Conservation (phyloP, 1,284 basidiomycete genomes). For the Naganishia cerealis region DNA sequence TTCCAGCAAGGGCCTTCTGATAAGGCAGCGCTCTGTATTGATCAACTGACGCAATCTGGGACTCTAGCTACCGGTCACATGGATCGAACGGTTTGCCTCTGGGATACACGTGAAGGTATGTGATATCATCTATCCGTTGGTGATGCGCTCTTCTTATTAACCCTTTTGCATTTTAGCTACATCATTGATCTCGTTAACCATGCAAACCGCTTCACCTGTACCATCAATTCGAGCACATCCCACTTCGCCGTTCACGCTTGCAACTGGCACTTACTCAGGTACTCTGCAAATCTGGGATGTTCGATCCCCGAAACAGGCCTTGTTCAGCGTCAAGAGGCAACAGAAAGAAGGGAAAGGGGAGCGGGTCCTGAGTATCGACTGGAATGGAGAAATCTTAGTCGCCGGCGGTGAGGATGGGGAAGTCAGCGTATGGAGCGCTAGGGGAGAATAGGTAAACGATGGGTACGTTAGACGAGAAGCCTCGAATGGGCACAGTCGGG, state of each 20-base stretch:
- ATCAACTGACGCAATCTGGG: slow-evolving; percentile 52
- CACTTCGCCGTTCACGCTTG: slow-evolving; percentile 66
- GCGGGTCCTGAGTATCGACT: slow-evolving; percentile 66
- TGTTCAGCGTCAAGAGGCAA: slow-evolving; percentile 58
- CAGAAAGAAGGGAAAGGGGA: slow-evolving; percentile 50
- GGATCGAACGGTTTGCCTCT: slow-evolving; percentile 57
- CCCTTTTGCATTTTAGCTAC: slow-evolving; percentile 40
- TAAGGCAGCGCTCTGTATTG: slow-evolving; percentile 55
- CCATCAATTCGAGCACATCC: slow-evolving; percentile 66
- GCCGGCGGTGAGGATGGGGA: slow-evolving; percentile 78
- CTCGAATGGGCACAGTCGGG: too few relatives aligned
- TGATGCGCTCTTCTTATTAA: slow-evolving; percentile 5
- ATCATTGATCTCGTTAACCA: slow-evolving; percentile 58
- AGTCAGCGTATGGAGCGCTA: slow-evolving; percentile 71
- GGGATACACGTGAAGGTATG: slow-evolving; percentile 56
- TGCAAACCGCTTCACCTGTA: slow-evolving; percentile 67
- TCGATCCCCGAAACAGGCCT: slow-evolving; percentile 61
- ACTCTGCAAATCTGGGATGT: slow-evolving; percentile 83
- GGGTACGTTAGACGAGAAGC: too few relatives aligned
- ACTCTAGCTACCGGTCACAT: slow-evolving; percentile 57
- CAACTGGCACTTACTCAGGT: slow-evolving; percentile 80
- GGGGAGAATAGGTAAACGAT: slow-evolving; percentile 42
- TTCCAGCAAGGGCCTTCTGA: slow-evolving; percentile 53
- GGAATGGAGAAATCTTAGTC: slow-evolving; percentile 70
- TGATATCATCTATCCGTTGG: neutral